These are phyloP conservation scores for Colletotrichum camelliae DNA, from an alignment of 2,329 filamentous ascomycete genomes.

Conservation along the genomic window DNA sequence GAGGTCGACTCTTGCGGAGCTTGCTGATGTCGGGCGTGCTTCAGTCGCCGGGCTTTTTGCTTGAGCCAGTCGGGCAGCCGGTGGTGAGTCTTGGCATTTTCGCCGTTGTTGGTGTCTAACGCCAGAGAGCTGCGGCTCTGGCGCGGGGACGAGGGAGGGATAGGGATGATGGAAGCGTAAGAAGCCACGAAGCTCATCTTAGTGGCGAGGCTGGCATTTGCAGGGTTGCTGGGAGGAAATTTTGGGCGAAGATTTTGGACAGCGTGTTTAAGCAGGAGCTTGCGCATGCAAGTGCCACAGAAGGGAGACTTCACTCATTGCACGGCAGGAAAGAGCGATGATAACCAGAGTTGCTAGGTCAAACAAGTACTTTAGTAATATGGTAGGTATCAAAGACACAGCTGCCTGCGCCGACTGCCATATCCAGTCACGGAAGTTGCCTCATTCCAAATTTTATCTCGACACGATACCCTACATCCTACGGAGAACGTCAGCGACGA, in stretches of 20 bases:
- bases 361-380: slow-evolving; percentile 10
- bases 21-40: not conserved
- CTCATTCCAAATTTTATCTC: not conserved
- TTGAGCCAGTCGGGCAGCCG: not conserved
- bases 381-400: slow-evolving; percentile 14
- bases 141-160: not conserved
- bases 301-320: not conserved
- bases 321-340: not conserved
- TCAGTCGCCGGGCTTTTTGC: not conserved
- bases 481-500: slow-evolving; percentile 85
- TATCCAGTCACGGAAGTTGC: not conserved
- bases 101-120: not conserved
- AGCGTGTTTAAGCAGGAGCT: not conserved
- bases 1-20: not conserved
- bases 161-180: not conserved
- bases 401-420: slow-evolving; percentile 5
- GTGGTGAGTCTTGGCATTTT: not conserved
- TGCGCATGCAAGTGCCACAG: not conserved
- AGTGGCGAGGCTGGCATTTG: not conserved
- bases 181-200: not conserved
- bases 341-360: not conserved
- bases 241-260: not conserved
- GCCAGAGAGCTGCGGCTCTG: not conserved
- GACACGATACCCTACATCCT: slow-evolving; percentile 65
- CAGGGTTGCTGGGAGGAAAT: not conserved